Evolutionary conservation across 495 filamentous ascomycete genomes (phyloP), one percentile per base, ranked within the genome.

Genomic region (Tricharina praecox): DNA sequence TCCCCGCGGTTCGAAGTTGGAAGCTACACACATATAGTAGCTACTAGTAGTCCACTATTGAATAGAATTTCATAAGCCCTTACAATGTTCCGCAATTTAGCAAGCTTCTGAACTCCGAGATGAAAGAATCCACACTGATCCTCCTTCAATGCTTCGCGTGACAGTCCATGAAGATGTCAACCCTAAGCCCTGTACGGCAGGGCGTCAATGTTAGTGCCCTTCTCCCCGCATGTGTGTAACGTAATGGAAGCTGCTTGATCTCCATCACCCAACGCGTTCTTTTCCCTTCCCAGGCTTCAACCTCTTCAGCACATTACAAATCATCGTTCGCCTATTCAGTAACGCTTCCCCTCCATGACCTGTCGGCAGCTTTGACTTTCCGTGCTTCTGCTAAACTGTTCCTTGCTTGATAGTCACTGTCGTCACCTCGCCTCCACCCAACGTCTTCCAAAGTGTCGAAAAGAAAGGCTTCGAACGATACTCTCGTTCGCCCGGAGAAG

Each of bases 391-490:
- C n/a, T n/a, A n/a, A n/a, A n/a, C n/a, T n/a, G n/a, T n/a, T n/a
- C n/a, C n/a, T n/a, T n/a, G n/a, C n/a, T n/a, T n/a, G n/a, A n/a
- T n/a, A n/a, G n/a, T n/a, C n/a, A n/a, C n/a, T n/a, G n/a, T n/a
- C n/a, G n/a, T n/a, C n/a, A n/a, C n/a, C n/a, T n/a, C n/a, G 5
- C 23, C 30, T 11, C 25, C 33, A 15, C 43, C 9, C 23, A 15
- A 46, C 25, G 23, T 50, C 16, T 11, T 24, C 48, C 57, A 60
- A 55, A 33, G 52, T 60, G 57, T 60, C 57, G 53, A 60, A 60
- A 56, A 60, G 57, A 56, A 60, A 60, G 53, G 48, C 58, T 30
- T 60, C 57, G 30, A 53, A 53, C 28, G 57, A 60, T 39, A 36
- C 56, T 37, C 46, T 53, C 30, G 57, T 60, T 56, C 57, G 56